A percentile compares a stretch with the other conserved stretches of the same genome.
Conservation (phyloP, 768 basidiomycete genomes). For the Leucogyrophana mollusca region DNA sequence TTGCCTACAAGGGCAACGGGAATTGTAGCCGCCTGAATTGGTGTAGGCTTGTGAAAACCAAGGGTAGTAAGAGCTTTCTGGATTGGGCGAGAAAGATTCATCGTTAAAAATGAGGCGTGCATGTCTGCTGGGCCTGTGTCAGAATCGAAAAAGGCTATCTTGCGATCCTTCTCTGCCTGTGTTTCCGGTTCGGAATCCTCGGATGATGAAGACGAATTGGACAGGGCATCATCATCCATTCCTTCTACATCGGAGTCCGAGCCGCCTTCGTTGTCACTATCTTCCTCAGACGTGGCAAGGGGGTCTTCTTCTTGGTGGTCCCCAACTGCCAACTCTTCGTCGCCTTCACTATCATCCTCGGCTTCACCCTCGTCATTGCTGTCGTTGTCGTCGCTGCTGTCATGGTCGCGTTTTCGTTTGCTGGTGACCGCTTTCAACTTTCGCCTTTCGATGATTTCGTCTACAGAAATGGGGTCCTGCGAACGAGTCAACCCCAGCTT, state of each 20-base stretch:
- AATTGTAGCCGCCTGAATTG: constrained; percentile 92
- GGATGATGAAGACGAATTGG: constrained; percentile 52
- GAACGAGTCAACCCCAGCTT: constrained; percentile 5
- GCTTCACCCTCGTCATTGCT: constrained; percentile 36
- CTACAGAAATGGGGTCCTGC: constrained; percentile 80
- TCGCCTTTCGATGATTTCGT: constrained; percentile 86
- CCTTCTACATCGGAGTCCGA: constrained; percentile 27
- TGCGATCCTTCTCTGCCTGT: constrained; percentile 61
- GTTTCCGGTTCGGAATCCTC: constrained; percentile 63
- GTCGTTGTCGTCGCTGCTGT: constrained; percentile 34
- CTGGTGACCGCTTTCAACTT: constrained; percentile 39
- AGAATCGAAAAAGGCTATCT: constrained; percentile 86
- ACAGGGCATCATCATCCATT: constrained; percentile 35
- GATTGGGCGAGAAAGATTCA: constrained; percentile 95
- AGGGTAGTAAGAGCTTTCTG: constrained; percentile 87
- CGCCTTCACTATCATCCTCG: constrained; percentile 16
- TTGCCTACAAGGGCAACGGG: constrained; percentile 93
- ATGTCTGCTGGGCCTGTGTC: constrained; percentile 43
- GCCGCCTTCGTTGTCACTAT: constrained; percentile 32
- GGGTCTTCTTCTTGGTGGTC: constrained; percentile 34
- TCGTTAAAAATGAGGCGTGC: constrained; percentile 83
- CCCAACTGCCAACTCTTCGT: too few species aligned
- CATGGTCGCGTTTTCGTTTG: constrained; percentile 60
- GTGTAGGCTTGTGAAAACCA: constrained; percentile 83
- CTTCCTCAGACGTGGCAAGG: constrained; percentile 31